Base-by-base conservation (phyloP, 768 basidiomycete species). In the Lentinula detonsa region DNA sequence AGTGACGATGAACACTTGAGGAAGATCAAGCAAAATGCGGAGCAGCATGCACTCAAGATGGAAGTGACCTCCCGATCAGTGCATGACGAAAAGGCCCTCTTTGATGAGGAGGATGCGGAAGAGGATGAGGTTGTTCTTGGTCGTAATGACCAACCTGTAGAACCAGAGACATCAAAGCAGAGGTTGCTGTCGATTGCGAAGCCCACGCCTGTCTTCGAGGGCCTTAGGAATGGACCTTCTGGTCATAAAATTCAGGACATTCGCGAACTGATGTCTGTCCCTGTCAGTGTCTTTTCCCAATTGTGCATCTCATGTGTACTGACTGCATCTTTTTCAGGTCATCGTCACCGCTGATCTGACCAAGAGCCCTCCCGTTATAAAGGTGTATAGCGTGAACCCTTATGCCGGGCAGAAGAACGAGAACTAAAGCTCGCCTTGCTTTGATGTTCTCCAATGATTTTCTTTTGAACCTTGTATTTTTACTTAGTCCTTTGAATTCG, bases 171-270 rank as follows among this genome's bases (percentile, higher is more conserved):
- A 31, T 91, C 90, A 34, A 85, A 79, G 71, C 96, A 98, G 74
- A 84, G 90, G 63, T 69, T 85, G 46, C 75, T 90, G 62, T 95
- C 93, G 13, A 85, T 87, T 59, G 81, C 86, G 21, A 93, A 91
- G 74, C 75, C 83, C 50, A 80, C 85, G 66, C 91, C 92, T 13
- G 76, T 82, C 63, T 97, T 96, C 68, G 93, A 96, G 70, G 94
- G 93, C 13, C 73, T 96, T 65, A 83, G 87, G 73, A 76, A 79
- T 40, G 88, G 85, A 0, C 64, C 81, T 13, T 77, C 88, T 50
- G 92, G 91, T n/a, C 96, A 98, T 75, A 90, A 85, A 79, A 92
- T 97, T 66, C 96, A 98, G 75, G 95, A 95, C 71, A 92, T 98
- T 70, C 86, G 81, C 66, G 95, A 97, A 72, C 74, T 97, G 68